Evolutionary conservation across 2,329 filamentous ascomycete genomes (phyloP).

Genomic region (Diaporthe amygdali): DNA sequence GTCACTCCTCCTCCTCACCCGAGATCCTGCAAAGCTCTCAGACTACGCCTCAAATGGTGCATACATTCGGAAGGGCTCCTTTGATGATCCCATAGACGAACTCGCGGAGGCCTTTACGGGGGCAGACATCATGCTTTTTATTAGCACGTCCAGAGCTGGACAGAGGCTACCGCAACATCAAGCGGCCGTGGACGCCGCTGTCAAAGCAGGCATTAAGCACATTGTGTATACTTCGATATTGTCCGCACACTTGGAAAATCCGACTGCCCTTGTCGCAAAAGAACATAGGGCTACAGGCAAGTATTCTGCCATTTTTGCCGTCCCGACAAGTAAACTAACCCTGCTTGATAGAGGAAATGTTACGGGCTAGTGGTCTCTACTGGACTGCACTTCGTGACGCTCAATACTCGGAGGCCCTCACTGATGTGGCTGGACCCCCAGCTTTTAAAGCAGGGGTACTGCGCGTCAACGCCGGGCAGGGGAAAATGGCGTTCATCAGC

Average conservation of each 20-base stretch:
- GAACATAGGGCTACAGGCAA: neutral
- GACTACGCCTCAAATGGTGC: neutral
- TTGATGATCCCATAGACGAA: neutral
- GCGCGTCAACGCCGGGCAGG: neutral
- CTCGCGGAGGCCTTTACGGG: neutral
- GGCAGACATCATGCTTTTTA: neutral
- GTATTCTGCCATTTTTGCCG: no score
- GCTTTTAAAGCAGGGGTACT: neutral
- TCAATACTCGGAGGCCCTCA: neutral
- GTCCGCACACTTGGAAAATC: neutral
- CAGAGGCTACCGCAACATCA: neutral
- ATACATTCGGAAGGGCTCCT: neutral
- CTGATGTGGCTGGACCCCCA: neutral
- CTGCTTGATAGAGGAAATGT: neutral
- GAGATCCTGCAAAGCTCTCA: neutral
- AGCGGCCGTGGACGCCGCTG: neutral
- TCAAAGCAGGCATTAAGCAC: neutral
- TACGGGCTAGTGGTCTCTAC: neutral
- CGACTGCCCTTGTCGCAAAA: neutral
- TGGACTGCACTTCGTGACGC: neutral
- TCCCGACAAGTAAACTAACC: neutral
- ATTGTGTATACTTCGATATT: conserved; percentile 3
- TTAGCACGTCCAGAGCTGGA: neutral
- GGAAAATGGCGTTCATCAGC: neutral
- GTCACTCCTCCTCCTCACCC: neutral